Conservation (phyloP, 345 rosid species). For the Durio zibethinus region DNA sequence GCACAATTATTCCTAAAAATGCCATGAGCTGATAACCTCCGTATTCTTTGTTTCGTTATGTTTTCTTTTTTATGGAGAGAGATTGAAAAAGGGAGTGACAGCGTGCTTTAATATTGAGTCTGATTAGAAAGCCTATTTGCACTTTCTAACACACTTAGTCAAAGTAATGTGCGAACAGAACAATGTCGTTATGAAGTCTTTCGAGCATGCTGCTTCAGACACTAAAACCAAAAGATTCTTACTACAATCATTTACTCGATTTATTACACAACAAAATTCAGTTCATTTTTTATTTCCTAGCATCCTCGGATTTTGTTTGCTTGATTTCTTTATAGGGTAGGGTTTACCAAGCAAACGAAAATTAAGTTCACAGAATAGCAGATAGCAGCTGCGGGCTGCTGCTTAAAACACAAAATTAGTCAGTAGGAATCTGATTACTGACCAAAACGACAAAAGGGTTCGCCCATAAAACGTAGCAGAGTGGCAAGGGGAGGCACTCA, state of each 20-base stretch:
- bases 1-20: conserved; percentile 4
- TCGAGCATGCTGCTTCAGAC: background rate
- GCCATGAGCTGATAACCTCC: background rate
- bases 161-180: background rate
- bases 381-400: too few relatives aligned
- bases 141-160: background rate
- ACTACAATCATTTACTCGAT: background rate
- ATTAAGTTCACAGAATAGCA: too few relatives aligned
- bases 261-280: background rate
- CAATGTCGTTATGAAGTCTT: background rate
- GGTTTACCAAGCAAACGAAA: background rate
- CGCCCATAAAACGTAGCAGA: conserved; percentile 6
- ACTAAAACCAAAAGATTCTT: background rate
- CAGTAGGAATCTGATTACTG: too few relatives aligned
- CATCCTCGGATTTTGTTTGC: background rate
- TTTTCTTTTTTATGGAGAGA: background rate
- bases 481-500: background rate
- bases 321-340: background rate
- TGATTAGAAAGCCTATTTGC: conserved; percentile 2
- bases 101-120: background rate
- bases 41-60: background rate
- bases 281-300: background rate
- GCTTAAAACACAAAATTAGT: background rate
- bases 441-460: conserved; percentile 29
- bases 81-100: background rate